Evolutionary conservation across 169 alveolate species (phyloP).

Genomic region (Theileria equi): DNA sequence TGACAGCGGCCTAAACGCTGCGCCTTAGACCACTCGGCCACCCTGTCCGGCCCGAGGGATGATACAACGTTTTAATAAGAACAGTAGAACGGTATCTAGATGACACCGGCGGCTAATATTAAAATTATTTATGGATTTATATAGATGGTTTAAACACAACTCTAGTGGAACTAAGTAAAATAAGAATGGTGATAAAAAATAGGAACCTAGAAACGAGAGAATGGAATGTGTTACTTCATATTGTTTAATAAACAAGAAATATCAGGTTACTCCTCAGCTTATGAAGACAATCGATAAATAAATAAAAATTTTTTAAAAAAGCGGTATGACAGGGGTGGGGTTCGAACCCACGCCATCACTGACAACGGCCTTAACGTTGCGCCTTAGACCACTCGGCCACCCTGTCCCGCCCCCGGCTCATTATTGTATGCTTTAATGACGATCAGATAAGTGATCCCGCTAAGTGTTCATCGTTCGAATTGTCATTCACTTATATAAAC

Average conservation of each 20-base stretch:
- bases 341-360: constrained; percentile 99
- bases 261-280: too few relatives aligned
- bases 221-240: too few relatives aligned
- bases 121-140: background rate
- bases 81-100: too few relatives aligned
- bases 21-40: constrained; percentile 99
- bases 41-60: constrained; percentile 42
- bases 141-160: background rate
- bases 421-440: too few relatives aligned
- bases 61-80: background rate
- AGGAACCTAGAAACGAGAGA: too few relatives aligned
- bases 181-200: too few relatives aligned
- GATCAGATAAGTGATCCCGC: too few relatives aligned
- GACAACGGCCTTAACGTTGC: constrained; percentile 98
- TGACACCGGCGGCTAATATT: background rate
- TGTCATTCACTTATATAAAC: background rate
- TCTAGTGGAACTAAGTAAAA: too few relatives aligned
- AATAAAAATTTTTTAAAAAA: too few relatives aligned
- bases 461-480: too few relatives aligned
- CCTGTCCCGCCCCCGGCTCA: constrained; percentile 54
- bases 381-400: constrained; percentile 99
- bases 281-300: too few relatives aligned
- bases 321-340: constrained; percentile 93
- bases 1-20: constrained; percentile 99
- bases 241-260: too few relatives aligned